Evolutionary conservation across 805 yeast species (phyloP).

Genomic region (Pichia heedii): DNA sequence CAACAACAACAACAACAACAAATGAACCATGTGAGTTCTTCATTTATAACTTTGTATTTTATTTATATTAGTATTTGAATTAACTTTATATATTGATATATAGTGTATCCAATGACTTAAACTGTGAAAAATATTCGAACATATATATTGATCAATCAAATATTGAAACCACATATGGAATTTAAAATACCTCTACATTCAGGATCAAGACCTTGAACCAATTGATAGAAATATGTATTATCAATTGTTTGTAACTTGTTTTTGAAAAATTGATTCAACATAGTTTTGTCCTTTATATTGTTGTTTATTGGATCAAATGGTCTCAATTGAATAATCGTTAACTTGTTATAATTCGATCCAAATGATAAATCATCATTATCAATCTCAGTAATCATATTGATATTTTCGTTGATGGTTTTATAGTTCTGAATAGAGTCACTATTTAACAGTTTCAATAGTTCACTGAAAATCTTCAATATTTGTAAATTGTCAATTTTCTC

Average conservation of each 20-base stretch:
- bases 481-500: slow-evolving; percentile 29
- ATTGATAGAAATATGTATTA: background rate
- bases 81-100: too few relatives aligned
- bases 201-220: slow-evolving; percentile 4
- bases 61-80: too few relatives aligned
- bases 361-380: slow-evolving; percentile 57
- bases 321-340: slow-evolving; percentile 51
- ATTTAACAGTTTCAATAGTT: slow-evolving; percentile 29
- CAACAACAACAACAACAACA: too few relatives aligned
- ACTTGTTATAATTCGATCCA: slow-evolving; percentile 76
- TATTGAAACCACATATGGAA: slow-evolving; percentile 1
- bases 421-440: slow-evolving; percentile 29
- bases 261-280: slow-evolving; percentile 29
- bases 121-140: too few relatives aligned
- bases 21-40: too few relatives aligned
- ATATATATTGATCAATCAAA: background rate
- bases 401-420: slow-evolving; percentile 28
- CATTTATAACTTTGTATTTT: too few relatives aligned
- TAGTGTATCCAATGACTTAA: too few relatives aligned
- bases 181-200: slow-evolving; percentile 3
- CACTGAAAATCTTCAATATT: slow-evolving; percentile 35
- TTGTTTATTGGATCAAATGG: slow-evolving; percentile 65
- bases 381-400: slow-evolving; percentile 46
- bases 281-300: slow-evolving; percentile 25
- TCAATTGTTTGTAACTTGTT: slow-evolving; percentile 9